A percentile compares a stretch with the other conserved stretches of the same genome.
phyloP scores from a whole-genome alignment of 116 monocot genomes.

The Cymodocea nodosa region DNA sequence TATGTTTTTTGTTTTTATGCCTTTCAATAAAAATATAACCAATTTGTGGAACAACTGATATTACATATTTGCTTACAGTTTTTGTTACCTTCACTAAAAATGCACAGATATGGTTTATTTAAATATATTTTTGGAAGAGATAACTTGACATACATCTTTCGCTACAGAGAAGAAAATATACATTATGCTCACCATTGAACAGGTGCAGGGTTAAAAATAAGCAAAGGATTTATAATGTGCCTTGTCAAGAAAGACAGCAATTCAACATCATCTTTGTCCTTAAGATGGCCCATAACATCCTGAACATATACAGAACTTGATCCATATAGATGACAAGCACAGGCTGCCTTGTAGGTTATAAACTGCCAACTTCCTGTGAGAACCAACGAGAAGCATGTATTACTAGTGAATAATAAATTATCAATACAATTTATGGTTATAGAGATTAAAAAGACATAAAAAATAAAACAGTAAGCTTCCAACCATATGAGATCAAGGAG shows the following conservation, averaged over 20 bases:
- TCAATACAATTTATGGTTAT: background rate
- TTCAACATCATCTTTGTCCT: constrained; percentile 6
- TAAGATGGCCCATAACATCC: constrained; percentile 18
- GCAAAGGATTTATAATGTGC: constrained; percentile 10
- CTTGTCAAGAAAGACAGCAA: constrained; percentile 14
- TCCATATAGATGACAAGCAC: constrained; percentile 58
- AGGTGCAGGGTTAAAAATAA: too few relatives aligned
- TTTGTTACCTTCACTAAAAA: too few relatives aligned
- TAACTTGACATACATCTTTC: too few relatives aligned
- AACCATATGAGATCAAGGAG: background rate
- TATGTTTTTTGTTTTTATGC: too few relatives aligned
- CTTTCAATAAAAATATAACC: too few relatives aligned
- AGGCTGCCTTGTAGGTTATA: constrained; percentile 48
- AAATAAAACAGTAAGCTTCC: background rate
- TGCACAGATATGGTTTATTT: too few relatives aligned
- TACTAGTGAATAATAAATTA: background rate
- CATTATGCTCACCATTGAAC: too few relatives aligned
- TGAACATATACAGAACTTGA: constrained; percentile 31
- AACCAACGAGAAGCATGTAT: constrained; percentile 2
- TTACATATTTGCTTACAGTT: too few relatives aligned
- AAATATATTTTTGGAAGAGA: too few relatives aligned
- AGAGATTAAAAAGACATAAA: background rate
- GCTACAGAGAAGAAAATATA: too few relatives aligned
- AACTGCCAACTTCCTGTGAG: constrained; percentile 33
- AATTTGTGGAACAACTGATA: too few relatives aligned